Base-by-base conservation (phyloP, 73 alveolate genomes). In the Strombidium stylifer region DNA sequence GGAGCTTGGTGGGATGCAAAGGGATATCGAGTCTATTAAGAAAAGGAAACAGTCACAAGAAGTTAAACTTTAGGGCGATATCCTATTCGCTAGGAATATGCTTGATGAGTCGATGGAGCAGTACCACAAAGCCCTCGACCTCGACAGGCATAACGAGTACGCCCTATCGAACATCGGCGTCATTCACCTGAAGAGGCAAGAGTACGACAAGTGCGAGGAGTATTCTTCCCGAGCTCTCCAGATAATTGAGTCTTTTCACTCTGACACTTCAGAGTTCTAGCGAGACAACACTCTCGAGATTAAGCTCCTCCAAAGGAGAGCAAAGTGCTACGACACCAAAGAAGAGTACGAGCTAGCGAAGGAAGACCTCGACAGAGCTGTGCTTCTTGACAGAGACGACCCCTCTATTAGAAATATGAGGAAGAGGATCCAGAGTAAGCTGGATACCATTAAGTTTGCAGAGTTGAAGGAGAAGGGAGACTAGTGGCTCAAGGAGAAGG, bases 241-340 rank as follows among this genome's bases (percentile, higher is more conserved):
- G 15, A 45, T 75, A 42, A 49, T 93, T 44, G 65, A 78, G 26
- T 68, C 72, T 50, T 90, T 85, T 58, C 55, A 69, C 55, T 84
- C 70, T 56, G 93, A 73, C 35, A 90, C 93, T 34, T 82, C 81
- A 65, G 51, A 86, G 10, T 86, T 77, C 68, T 65, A 73, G 46
- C 67, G 69, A 74, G 90, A 93, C 61, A 79, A 79, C 52, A 71
- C 74, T 57, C 80, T 92, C 27, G 96, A 92, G 72, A 86, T 88
- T 28, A 92, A 92, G 55, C 57, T 89, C 18, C 73, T 92, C 21
- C 69, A 89, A 55, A 58, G 98, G 58, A 80, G 96, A 71, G 98
- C 93, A 49, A 88, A 88, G 73, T 85, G 95, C 30, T 72, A 60
- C 45, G 97, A 92, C 82, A 37, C 24, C 47, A 19, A 49, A 6